Base-by-base conservation (phyloP, 345 rosid genomes). In the Murraya koenigii region DNA sequence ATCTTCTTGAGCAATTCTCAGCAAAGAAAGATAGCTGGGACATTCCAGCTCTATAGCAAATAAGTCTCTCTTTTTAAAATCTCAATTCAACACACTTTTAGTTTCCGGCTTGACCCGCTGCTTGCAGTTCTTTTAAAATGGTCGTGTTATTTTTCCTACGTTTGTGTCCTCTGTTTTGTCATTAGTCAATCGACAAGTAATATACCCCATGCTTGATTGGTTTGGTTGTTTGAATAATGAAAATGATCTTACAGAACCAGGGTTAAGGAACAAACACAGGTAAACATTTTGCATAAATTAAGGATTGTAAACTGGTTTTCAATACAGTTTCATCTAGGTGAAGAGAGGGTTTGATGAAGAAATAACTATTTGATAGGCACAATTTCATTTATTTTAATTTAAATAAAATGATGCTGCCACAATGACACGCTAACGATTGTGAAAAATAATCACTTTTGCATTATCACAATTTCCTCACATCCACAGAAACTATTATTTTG, bases 401-500 rank as follows among this genome's bases (percentile, higher is more conserved):
- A 30, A 71, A 63, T 14, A 17, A 26, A 13, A 25, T 26, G 20
- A 28, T 52, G 56, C 22, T 52, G 56, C 49, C 15, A 44, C 66
- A 38, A 26, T 7, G 39, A 6, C 35, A 56, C 14, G 49, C 49
- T 3, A 9, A 62, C 7, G 20, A 44, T 3, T 47, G 26, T 19
- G 26, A 20, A 22, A 44, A 44, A 19, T 41, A 10, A 17, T 44
- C 25, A 22, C 56, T 66, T 8, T 1, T 3, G 65, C 35, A 52
- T 75, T 32, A 15, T 63, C 61, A 54, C 23, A 22, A 44, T 41
- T 26, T 62, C 44, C 36, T 49, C 60, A 17, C 22, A 6, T 39
- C 35, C 66, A 38, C 26, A 7, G 54, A 49, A 63, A 36, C 4
- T 62, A 63, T 73, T 79, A 58, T 79, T 79, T 44, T 35, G 25